Base-by-base conservation (phyloP, 2,329 filamentous ascomycete species). In the Colletotrichum sp. region DNA sequence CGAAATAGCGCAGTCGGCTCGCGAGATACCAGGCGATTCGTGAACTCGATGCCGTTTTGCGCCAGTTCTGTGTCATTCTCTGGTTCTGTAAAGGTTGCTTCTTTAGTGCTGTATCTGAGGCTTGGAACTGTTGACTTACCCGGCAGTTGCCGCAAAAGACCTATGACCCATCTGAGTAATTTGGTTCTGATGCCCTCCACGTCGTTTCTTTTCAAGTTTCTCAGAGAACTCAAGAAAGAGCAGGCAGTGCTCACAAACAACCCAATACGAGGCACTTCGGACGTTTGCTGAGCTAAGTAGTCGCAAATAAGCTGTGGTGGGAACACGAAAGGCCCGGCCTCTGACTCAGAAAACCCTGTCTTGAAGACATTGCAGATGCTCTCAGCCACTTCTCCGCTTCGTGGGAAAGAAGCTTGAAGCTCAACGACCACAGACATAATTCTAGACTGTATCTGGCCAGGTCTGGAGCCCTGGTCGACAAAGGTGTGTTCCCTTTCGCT, bases 321-420 rank as follows among this genome's bases (percentile, higher is more conserved):
- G 76, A 98, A 91, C 11, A 96, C 94, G 79, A 97, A 96, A 1
- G 94, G 94, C 0, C 95, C 95, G 5, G 93, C 91, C 30, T 92
- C 90, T 0, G 88, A 90, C 82, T 98, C 95, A 1, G 93, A 93
- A 80, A 96, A 96, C 1, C 95, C 95, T 25, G 92, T 90, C 55
- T 93, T 91, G 66, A 96, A 88, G 64, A 96, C 91, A 73, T 88
- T 89, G 84, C 95, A 97, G 39, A 93, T 91, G 6, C 91, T 88
- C 80, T 96, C 94, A 27, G 94, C 89, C 13, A 95, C 90, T 78
- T 96, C 95, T 27, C 91, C 90, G 73, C 90, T 92, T 3, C 84
- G 85, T 5, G 87, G 88, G 61, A 95, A 93, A 0, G 90, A 80
- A 5, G 81, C 77, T 75, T 90, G 89, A 6, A 90, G 77, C n/a